Conservation (phyloP, 352 stramenopile species). For the Phytopythium boreale region DNA sequence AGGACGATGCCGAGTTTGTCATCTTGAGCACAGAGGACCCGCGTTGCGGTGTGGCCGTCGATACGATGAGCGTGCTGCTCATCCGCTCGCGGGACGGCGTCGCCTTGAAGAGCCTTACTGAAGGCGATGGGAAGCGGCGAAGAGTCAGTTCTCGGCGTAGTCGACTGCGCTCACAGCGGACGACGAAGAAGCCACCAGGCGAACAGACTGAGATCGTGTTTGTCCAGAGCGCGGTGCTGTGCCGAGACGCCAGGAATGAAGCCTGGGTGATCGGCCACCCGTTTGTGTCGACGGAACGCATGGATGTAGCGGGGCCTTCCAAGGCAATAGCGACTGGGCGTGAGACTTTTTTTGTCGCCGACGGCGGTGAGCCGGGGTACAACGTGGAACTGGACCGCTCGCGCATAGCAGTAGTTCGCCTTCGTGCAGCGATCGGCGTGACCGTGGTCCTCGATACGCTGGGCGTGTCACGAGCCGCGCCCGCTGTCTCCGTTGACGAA, state of each 20-base stretch:
- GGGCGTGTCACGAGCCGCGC: not conserved
- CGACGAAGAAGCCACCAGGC: not conserved
- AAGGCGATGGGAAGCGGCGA: not conserved
- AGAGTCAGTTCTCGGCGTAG: not conserved
- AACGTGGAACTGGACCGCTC: not conserved
- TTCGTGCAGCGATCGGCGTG: not conserved
- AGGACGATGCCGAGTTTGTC: not conserved
- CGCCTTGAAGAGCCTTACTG: not conserved
- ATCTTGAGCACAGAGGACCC: conserved; percentile 19
- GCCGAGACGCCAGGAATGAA: conserved; percentile 12
- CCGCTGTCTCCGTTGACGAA: not conserved
- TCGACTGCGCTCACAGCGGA: not conserved
- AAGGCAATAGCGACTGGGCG: not conserved
- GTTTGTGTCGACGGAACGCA: not conserved
- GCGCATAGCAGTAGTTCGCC: not conserved
- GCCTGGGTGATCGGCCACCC: conserved; percentile 14
- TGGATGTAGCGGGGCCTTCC: not conserved
- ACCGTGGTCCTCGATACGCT: not conserved
- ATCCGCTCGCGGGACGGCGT: conserved; percentile 1
- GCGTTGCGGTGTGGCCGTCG: conserved; percentile 9
- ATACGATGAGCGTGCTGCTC: not conserved
- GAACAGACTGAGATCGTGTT: not conserved
- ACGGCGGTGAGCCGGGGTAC: not conserved
- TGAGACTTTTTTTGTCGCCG: not conserved
- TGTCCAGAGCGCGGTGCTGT: conserved; percentile 9